Percentiles rank a stretch among this genome's conserved stretches.
phyloP scores from a whole-genome alignment of 768 basidiomycete genomes.

The Boletus subcaerulescens region DNA sequence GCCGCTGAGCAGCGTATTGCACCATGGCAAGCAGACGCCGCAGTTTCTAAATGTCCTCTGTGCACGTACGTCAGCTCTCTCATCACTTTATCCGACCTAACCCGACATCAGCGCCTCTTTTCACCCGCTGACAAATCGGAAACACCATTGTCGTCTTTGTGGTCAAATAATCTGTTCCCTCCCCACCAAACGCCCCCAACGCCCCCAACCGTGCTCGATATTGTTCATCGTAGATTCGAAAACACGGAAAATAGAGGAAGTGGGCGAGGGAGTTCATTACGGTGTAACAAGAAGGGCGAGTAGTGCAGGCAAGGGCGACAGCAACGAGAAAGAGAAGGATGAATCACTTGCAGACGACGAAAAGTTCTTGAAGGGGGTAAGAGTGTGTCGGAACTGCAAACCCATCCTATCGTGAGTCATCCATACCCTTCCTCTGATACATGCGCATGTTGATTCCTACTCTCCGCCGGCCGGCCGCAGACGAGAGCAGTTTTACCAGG shows the following conservation, averaged over 20 bases:
- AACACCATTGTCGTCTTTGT: conserved; percentile 95
- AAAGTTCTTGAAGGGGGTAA: conserved; percentile 83
- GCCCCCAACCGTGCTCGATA: conserved; percentile 68
- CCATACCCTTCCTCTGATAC: background rate
- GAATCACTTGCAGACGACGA: conserved; percentile 58
- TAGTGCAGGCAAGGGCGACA: conserved; percentile 13
- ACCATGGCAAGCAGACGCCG: conserved; percentile 87
- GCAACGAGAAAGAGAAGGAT: conserved; percentile 36
- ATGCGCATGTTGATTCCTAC: background rate
- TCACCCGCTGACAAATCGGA: conserved; percentile 86
- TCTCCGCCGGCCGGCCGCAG: conserved; percentile 35
- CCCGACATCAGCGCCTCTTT: conserved; percentile 57
- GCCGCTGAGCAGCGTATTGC: conserved; percentile 90
- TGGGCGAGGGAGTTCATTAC: conserved; percentile 79
- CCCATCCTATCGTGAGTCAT: conserved; percentile 72
- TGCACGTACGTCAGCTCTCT: conserved; percentile 58
- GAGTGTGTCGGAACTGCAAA: conserved; percentile 84
- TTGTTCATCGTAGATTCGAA: conserved; percentile 84
- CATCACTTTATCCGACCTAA: conserved; percentile 5
- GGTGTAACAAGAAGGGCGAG: conserved; percentile 58
- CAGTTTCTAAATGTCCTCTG: conserved; percentile 76
- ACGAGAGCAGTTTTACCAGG: conserved; percentile 75
- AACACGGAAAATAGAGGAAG: conserved; percentile 77
- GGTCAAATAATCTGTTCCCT: conserved; percentile 90
- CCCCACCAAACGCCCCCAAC: conserved; percentile 69